A percentile compares a stretch with the other conserved stretches of the same genome.
Evolutionary conservation across 176 grass and related monocot species (phyloP).

Genomic region (Tillandsia leiboldiana): DNA sequence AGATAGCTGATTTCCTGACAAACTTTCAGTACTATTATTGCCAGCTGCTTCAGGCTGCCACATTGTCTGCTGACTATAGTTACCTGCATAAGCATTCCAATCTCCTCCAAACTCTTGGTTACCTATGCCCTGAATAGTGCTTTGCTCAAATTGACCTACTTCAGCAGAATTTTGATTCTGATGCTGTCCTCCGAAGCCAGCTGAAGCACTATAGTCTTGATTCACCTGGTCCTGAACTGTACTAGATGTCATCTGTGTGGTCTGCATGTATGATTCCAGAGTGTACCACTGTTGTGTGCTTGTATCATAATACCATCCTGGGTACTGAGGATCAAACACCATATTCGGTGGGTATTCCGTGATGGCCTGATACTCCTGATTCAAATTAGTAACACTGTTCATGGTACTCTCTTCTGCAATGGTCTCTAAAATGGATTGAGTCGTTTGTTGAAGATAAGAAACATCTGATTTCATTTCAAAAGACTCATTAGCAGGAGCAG

Average conservation of each 20-base stretch:
- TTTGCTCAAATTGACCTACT: background rate
- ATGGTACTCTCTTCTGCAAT: conserved; percentile 49
- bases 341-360: conserved; percentile 75
- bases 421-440: conserved; percentile 44
- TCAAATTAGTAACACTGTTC: conserved; percentile 23
- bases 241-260: conserved; percentile 22
- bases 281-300: conserved; percentile 65
- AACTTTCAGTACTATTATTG: conserved; percentile 34
- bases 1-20: conserved; percentile 21
- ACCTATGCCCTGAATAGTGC: conserved; percentile 13
- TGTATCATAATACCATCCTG: conserved; percentile 88
- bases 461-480: conserved; percentile 1
- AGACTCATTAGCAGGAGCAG: background rate
- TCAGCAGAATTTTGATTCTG: background rate
- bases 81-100: conserved; percentile 13
- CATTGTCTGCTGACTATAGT: conserved; percentile 32
- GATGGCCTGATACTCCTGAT: background rate
- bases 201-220: background rate
- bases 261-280: conserved; percentile 53
- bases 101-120: conserved; percentile 23
- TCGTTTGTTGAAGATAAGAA: conserved; percentile 41
- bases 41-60: conserved; percentile 35
- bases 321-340: conserved; percentile 79
- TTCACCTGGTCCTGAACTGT: conserved; percentile 36
- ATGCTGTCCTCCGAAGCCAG: background rate